These are phyloP conservation scores for Daucus carota DNA, from an alignment of 129 eudicot genomes.

Conservation along the genomic window DH1_v3.0 NC_030383.2:968001-968500, in stretches of 20 bases:
- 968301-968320: background rate
- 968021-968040: background rate
- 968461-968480: conserved; percentile 37
- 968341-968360: conserved; percentile 24
- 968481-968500: conserved; percentile 34
- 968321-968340: conserved; percentile 34
- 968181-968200: conserved; percentile 6
- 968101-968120: conserved; percentile 32
- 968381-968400: conserved; percentile 49
- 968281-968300: conserved; percentile 9
- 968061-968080: conserved; percentile 1
- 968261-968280: background rate
- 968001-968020: background rate
- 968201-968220: conserved; percentile 23
- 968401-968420: conserved; percentile 32
- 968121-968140: conserved; percentile 29
- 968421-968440: conserved; percentile 21
- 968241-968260: conserved; percentile 28
- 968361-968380: conserved; percentile 28
- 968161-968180: conserved; percentile 19
- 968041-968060: conserved; percentile 6
- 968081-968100: conserved; percentile 43
- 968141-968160: conserved; percentile 13
- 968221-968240: conserved; percentile 18
- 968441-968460: conserved; percentile 32